Base-by-base conservation (phyloP, 176 grass and related monocot species). In the Alopecurus myosuroides region DNA sequence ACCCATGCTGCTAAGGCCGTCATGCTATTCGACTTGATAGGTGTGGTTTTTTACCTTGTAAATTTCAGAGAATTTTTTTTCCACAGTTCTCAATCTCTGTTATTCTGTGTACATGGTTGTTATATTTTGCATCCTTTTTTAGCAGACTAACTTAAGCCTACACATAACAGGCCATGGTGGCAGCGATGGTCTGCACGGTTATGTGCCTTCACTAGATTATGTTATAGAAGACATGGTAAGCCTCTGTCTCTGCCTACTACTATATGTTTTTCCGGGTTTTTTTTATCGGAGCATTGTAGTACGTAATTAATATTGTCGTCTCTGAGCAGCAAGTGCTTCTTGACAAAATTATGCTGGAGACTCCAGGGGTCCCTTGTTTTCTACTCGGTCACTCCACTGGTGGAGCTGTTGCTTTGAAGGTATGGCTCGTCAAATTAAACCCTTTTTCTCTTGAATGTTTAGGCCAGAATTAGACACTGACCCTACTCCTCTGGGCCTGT, bases 351-450 rank as follows among this genome's bases (percentile, higher is more conserved):
- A 87, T 52, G 81, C 88, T 81, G 63, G 89, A 95, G 22, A 89
- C 92, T 88, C 91, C 93, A 30, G 84, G 86, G 22, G 82, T 94
- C 15, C 93, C 97, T 14, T 96, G 97, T 91, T 96, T 99, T 85
- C 97, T 99, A 71, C 91, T 99, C 8, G 97, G 93, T 46, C 97
- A 99, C 74, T 99, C 97, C 14, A 99, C 97, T 31, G 97, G 97
- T 35, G 97, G 97, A 78, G 93, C 97, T 84, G 84, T 92, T 52
- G 97, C 94, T 88, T 88, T 99, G 25, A 99, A 99, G 91, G 97
- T 96, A 84, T 69, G 81, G 12, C 15, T 82, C 61, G 45, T 82
- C 25, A 40, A 67, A 85, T 66, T n/a, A 57, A 78, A 35, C 17
- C n/a, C 0, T 14, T 44, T 74, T 57, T 18, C 5, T 64, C 67